These are phyloP conservation scores for Coffea canephora DNA, from an alignment of 257 asterid genomes.

Conservation along the genomic window DNA sequence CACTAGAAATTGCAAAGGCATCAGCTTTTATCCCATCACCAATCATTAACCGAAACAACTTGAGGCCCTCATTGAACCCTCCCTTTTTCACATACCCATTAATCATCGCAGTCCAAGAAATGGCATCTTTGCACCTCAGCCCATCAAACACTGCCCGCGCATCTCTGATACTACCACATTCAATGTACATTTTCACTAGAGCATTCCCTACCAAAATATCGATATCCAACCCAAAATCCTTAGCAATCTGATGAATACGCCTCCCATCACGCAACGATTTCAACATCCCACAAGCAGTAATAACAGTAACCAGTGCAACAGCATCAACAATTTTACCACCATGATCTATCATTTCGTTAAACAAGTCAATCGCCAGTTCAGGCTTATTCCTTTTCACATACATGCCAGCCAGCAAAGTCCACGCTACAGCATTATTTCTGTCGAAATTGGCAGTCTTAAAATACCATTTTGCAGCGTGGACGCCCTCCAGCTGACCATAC, in stretches of 20 bases:
- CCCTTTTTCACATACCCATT: conserved; percentile 31
- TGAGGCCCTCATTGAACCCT: conserved; percentile 32
- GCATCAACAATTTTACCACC: conserved; percentile 13
- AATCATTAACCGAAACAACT: conserved; percentile 30
- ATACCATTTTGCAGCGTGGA: conserved; percentile 25
- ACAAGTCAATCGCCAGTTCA: conserved; percentile 29
- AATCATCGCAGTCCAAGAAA: conserved; percentile 33
- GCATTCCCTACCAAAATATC: conserved; percentile 30
- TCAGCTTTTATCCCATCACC: conserved; percentile 25
- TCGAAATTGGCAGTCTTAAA: conserved; percentile 3
- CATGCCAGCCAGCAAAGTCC: conserved; percentile 34
- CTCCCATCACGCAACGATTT: conserved; percentile 30
- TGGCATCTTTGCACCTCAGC: conserved; percentile 27
- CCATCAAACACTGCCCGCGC: conserved; percentile 31
- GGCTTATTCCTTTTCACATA: conserved; percentile 26
- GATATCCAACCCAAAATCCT: conserved; percentile 19
- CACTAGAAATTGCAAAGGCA: conserved; percentile 25
- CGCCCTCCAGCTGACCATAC: conserved; percentile 27
- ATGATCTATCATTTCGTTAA: conserved; percentile 17
- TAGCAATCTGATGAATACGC: conserved; percentile 20
- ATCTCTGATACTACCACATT: conserved; percentile 30
- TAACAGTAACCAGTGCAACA: conserved; percentile 25
- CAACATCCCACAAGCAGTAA: conserved; percentile 31
- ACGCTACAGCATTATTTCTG: conserved; percentile 19
- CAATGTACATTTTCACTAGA: conserved; percentile 32